Base-by-base conservation (phyloP, 2,329 filamentous ascomycete species). In the Akanthomyces dipterigenus region DNA sequence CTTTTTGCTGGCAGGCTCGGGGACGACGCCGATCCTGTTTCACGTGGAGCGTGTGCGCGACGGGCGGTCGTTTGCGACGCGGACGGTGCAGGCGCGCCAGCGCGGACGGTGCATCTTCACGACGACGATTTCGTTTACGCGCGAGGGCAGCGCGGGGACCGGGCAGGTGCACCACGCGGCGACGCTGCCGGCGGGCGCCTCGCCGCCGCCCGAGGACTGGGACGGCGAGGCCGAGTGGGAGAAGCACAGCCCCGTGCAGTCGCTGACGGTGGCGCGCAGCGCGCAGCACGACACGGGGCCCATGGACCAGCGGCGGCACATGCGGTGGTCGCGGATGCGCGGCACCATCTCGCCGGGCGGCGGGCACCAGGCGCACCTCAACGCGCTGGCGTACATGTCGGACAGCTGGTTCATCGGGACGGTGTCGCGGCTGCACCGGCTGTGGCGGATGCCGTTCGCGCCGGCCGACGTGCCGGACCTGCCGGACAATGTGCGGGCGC, bases 51-150 rank as follows among this genome's bases (percentile, higher is more conserved):
- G 90, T 57, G 91, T 99, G 53, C 88, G 95, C 60, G 91, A 96
- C 71, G 95, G 95, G 9, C 87, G 88, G 63, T 93, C 89, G 56
- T 99, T 93, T 73, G 88, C 91, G 60, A 98, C 95, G 42, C 83
- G 95, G 60, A 98, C 93, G 1, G 95, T 99, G n/a, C 93, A 98
- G 76, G 95, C 95, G 36, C 82, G 92, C 31, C 95, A 99, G 77
- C 82, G 87, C 45, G 95, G 93, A 11, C 85, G 86, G 63, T 90
- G 89, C 70, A 98, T 99, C 76, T 98, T 98, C 77, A 98, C 93
- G 20, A 95, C 91, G 1, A 99, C 93, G 6, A 86, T 96, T 76
- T 95, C 89, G 65, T 98, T 99, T 72, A 88, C 89, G 70, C 81
- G 85, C 20, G 86, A 88, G 69, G 82, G 80, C 63, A 83, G 80